Percentiles rank a stretch among this genome's conserved stretches.
Evolutionary conservation across 2,329 filamentous ascomycete species (phyloP).

Genomic region (Alternaria dauci): DNA sequence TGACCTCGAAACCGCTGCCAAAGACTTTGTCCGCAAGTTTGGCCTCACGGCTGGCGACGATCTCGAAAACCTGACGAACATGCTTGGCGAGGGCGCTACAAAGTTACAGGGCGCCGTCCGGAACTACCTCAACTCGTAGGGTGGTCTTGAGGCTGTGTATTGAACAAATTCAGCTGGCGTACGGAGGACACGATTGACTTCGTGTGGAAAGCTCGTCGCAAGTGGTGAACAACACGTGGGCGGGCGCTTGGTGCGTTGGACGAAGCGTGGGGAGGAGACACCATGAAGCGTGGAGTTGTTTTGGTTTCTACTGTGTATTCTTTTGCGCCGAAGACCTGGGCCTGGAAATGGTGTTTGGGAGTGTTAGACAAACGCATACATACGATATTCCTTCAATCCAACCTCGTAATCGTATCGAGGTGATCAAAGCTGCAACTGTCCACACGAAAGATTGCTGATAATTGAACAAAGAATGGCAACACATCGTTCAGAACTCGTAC

Average conservation of each 20-base stretch:
- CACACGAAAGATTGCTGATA: neutral
- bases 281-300: conserved; percentile 8
- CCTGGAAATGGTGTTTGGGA: conserved; percentile 11
- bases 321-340: neutral
- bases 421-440: neutral
- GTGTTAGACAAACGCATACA: conserved; percentile 8
- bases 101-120: conserved; percentile 72
- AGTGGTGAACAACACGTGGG: neutral
- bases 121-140: conserved; percentile 53
- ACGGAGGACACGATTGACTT: neutral
- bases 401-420: neutral
- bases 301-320: neutral
- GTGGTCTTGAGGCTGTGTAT: neutral
- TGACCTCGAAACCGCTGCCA: conserved; percentile 90
- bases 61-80: conserved; percentile 84
- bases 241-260: conserved; percentile 9
- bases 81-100: conserved; percentile 84
- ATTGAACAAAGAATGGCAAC: fast-evolving
- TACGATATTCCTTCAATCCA: neutral
- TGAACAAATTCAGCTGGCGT: neutral
- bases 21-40: conserved; percentile 94
- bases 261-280: neutral
- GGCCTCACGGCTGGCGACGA: conserved; percentile 96
- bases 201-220: neutral
- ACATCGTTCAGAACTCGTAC: fast-evolving